Evolutionary conservation across 2,329 filamentous ascomycete genomes (phyloP).

Genomic region (Lasiodiplodia sp.): DNA sequence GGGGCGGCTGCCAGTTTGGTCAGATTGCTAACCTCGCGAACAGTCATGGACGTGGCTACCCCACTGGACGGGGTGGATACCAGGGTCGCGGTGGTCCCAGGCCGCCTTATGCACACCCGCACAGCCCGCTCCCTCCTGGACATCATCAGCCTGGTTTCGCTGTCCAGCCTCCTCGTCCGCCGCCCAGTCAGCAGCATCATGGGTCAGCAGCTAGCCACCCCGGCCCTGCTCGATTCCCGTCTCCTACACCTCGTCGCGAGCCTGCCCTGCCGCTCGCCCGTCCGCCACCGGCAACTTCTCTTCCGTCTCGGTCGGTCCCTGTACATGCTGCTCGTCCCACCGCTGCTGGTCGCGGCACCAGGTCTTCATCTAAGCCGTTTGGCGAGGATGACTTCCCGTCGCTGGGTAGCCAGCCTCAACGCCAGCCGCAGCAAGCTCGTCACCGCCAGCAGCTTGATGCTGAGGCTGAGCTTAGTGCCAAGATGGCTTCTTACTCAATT

Average conservation of each 20-base stretch:
- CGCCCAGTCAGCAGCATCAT: too few relatives aligned
- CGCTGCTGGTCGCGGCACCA: not conserved
- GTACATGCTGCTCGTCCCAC: not conserved
- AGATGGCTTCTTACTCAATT: too few relatives aligned
- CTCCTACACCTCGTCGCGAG: not conserved
- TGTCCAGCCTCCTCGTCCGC: too few relatives aligned
- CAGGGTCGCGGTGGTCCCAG: not conserved
- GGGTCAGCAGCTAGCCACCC: not conserved
- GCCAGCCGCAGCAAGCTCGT: not conserved
- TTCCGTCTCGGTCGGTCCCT: too few relatives aligned
- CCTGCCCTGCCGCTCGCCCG: not conserved
- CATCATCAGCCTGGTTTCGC: too few relatives aligned
- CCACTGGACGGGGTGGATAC: not conserved
- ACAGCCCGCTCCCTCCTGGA: too few relatives aligned
- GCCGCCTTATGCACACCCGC: too few relatives aligned
- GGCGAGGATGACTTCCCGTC: not conserved
- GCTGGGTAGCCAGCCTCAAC: not conserved
- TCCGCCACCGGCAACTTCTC: not conserved
- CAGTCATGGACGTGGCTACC: not conserved
- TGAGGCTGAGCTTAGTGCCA: fast-evolving
- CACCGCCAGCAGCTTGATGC: not conserved
- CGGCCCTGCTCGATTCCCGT: not conserved
- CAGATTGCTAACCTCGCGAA: not conserved
- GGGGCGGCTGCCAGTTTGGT: fast-evolving
- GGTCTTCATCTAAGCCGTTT: not conserved